Evolutionary conservation across 2,329 filamentous ascomycete species (phyloP).

Genomic region (Pestalotiopsis sp.): DNA sequence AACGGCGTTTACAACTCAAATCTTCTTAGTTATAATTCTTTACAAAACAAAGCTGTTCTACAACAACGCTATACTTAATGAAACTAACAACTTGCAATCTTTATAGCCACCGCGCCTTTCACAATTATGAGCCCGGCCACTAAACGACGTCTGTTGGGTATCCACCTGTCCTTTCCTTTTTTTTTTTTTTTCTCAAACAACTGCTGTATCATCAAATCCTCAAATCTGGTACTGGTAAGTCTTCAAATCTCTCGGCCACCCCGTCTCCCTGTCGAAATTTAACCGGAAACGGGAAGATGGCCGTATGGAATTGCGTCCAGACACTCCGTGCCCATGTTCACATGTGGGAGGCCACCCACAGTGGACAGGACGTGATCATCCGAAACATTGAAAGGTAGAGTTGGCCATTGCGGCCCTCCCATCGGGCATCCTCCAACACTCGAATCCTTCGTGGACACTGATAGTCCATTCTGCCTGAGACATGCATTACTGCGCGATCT

Average conservation of each 20-base stretch:
- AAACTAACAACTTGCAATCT: no score
- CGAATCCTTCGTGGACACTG: background rate
- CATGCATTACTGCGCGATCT: no score
- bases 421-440: background rate
- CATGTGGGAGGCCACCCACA: background rate
- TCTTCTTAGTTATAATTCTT: no score
- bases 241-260: background rate
- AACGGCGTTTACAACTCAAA: no score
- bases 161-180: no score
- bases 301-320: background rate
- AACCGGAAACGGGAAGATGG: background rate
- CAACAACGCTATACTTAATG: no score
- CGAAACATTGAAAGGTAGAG: background rate
- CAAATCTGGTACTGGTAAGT: background rate
- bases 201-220: no score
- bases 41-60: no score
- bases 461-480: background rate
- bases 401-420: background rate
- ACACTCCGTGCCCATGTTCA: background rate
- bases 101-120: no score
- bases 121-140: no score
- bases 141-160: no score
- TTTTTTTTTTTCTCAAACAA: no score
- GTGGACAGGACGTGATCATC: background rate
- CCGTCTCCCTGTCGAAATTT: background rate